Conservation (phyloP, 192 early-diverging fungal species). For the Backusella liffmaniae region DNA sequence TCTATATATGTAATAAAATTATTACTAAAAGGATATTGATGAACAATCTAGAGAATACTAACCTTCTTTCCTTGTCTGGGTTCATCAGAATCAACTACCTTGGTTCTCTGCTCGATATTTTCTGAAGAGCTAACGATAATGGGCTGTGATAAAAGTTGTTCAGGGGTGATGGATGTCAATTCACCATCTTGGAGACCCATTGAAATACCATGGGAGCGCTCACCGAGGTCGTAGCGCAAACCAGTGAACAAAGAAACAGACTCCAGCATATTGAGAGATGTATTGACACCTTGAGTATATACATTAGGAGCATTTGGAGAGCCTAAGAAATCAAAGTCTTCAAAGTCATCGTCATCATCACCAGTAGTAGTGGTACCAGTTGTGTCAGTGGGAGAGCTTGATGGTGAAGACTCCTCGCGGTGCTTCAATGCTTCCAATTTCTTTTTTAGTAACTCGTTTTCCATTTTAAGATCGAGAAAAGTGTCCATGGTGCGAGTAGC, state of each 20-base stretch:
- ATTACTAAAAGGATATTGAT: background rate
- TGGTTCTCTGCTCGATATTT: background rate
- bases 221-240: slow-evolving; percentile 27
- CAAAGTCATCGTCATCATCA: slow-evolving; percentile 5
- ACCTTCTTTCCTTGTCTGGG: slow-evolving; percentile 19
- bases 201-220: slow-evolving; percentile 28
- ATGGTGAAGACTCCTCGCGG: background rate
- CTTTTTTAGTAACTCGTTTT: slow-evolving; percentile 34
- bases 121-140: slow-evolving; percentile 7
- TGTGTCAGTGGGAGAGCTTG: background rate
- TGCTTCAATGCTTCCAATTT: slow-evolving; percentile 7
- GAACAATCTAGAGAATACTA: background rate
- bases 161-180: background rate
- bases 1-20: background rate
- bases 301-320: slow-evolving; percentile 22
- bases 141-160: background rate
- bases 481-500: slow-evolving; percentile 25
- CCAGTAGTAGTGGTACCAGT: background rate
- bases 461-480: slow-evolving; percentile 39
- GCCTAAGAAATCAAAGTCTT: background rate
- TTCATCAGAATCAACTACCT: background rate
- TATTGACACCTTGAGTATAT: slow-evolving; percentile 27
- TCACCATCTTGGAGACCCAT: slow-evolving; percentile 16
- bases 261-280: slow-evolving; percentile 12
- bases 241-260: slow-evolving; percentile 27